These are phyloP conservation scores for Chlamydomonas urium DNA, from an alignment of 139 green algal species.

Conservation along the genomic window DNA sequence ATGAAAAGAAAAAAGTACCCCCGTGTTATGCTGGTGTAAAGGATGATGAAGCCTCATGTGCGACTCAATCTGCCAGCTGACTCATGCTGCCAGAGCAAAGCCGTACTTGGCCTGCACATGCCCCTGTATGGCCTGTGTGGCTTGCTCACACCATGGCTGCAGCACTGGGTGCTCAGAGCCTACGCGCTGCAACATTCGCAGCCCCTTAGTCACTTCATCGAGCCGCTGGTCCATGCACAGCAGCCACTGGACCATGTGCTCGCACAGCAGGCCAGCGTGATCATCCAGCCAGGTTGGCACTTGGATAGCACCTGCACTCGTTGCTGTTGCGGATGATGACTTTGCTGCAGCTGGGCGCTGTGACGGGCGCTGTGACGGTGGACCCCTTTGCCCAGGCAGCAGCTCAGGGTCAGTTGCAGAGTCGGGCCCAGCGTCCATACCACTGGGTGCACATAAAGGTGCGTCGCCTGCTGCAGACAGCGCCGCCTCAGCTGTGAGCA, in stretches of 20 bases:
- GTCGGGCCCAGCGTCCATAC: neutral
- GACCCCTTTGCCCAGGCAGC: neutral
- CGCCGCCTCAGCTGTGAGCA: neutral
- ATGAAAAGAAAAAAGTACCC: too few species aligned
- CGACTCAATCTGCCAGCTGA: too few species aligned
- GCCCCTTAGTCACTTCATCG: constrained; percentile 1
- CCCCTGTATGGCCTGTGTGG: neutral
- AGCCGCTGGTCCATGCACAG: neutral
- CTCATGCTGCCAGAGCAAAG: neutral
- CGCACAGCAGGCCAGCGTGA: neutral
- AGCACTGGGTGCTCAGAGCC: neutral
- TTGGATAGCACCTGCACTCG: neutral
- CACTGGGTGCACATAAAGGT: too few species aligned
- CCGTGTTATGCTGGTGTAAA: too few species aligned
- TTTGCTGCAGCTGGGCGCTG: neutral
- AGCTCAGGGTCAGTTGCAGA: neutral
- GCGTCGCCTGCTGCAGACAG: neutral
- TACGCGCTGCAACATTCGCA: neutral
- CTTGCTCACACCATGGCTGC: neutral
- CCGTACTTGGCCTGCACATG: neutral
- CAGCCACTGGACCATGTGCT: neutral
- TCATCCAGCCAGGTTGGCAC: neutral
- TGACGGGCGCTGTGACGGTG: neutral
- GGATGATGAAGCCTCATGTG: too few species aligned
- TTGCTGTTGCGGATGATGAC: neutral